Conservation (phyloP, 2,329 filamentous ascomycete genomes). For the Aspergillus arachidicola region DNA sequence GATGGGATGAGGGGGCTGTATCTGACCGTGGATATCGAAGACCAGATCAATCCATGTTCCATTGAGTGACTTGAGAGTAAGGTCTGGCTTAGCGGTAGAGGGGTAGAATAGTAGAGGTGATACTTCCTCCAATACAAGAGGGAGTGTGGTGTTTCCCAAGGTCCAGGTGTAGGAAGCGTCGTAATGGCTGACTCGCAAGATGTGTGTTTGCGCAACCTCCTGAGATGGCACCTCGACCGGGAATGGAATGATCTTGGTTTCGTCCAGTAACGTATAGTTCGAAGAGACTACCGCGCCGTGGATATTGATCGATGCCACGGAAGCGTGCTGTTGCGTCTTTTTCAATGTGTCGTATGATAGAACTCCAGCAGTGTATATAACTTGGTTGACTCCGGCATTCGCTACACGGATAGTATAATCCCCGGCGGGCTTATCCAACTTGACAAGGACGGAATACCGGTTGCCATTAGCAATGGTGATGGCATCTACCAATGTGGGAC, state of each 20-base stretch:
- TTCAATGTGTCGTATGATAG: constrained; percentile 44
- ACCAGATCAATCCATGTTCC: constrained; percentile 61
- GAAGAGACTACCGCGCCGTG: constrained; percentile 47
- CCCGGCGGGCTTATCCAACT: constrained; percentile 47
- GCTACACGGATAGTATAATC: constrained; percentile 59
- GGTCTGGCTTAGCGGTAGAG: constrained; percentile 41
- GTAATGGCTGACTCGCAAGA: constrained; percentile 34
- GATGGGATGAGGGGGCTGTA: constrained; percentile 61
- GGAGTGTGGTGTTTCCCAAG: constrained; percentile 46
- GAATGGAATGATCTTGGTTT: constrained; percentile 48
- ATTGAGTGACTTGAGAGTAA: constrained; percentile 53
- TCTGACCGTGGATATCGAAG: constrained; percentile 45
- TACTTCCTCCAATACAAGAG: constrained; percentile 40
- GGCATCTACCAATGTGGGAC: constrained; percentile 37
- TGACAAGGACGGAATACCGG: constrained; percentile 41
- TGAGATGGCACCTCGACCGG: constrained; percentile 48
- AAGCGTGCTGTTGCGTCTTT: constrained; percentile 21
- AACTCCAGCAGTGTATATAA: constrained; percentile 55
- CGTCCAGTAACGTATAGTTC: constrained; percentile 49
- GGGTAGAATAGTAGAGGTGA: constrained; percentile 54
- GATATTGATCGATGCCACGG: constrained; percentile 52
- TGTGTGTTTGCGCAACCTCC: constrained; percentile 50
- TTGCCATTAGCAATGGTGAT: constrained; percentile 33
- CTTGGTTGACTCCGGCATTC: constrained; percentile 53
- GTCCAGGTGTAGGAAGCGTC: constrained; percentile 57